phyloP scores from a whole-genome alignment of 1,284 basidiomycete genomes.

The Peniophora sp. region DNA sequence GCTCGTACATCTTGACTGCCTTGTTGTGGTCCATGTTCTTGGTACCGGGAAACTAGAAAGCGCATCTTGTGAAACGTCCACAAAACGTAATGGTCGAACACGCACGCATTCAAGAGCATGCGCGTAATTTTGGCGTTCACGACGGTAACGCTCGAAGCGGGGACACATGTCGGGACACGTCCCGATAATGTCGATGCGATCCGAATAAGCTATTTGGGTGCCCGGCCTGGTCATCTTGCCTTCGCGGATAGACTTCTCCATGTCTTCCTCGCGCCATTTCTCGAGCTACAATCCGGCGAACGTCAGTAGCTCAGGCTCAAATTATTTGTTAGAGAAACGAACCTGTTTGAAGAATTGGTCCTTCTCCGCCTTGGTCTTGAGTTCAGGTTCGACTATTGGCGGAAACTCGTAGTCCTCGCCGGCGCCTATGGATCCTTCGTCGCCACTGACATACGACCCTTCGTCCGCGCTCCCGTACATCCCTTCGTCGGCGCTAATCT shows the following conservation, averaged over 20 bases:
- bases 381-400: conserved; percentile 24
- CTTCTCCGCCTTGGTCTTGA: conserved; percentile 49
- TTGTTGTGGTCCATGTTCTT: conserved; percentile 78
- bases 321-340: conserved; percentile 16
- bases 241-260: conserved; percentile 71
- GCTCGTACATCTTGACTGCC: conserved; percentile 93
- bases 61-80: no score
- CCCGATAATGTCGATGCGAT: conserved; percentile 86
- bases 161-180: conserved; percentile 95
- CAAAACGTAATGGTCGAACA: conserved; percentile 11
- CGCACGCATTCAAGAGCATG: conserved; percentile 83
- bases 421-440: conserved; percentile 7
- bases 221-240: conserved; percentile 76
- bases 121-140: conserved; percentile 87
- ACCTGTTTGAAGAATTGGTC: conserved; percentile 66
- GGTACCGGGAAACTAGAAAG: conserved; percentile 34
- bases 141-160: conserved; percentile 84
- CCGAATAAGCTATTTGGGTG: conserved; percentile 15
- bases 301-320: conserved; percentile 7
- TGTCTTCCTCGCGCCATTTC: conserved; percentile 67
- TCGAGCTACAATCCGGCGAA: conserved; percentile 38
- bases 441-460: conserved; percentile 14
- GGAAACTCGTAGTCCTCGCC: conserved; percentile 15
- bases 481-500: conserved; percentile 24
- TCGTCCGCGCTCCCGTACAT: conserved; percentile 20